Conservation (phyloP, 2,329 filamentous ascomycete species). For the Ilyonectria sp. region DNA sequence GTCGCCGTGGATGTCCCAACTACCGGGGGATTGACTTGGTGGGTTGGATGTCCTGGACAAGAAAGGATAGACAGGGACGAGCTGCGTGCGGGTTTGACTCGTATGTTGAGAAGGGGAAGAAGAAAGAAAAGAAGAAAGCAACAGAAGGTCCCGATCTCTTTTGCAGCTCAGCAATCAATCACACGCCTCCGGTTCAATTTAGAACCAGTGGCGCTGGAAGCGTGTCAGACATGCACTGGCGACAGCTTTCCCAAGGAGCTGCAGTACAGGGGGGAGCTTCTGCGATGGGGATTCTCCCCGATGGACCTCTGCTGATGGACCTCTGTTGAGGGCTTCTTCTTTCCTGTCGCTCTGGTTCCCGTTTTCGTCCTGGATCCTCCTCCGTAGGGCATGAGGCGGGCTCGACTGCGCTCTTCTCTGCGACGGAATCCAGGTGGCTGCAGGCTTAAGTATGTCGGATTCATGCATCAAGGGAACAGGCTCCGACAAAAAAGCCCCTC, state of each 20-base stretch:
- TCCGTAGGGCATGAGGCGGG: neutral
- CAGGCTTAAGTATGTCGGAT: neutral
- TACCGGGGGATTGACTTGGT: neutral
- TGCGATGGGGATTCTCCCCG: neutral
- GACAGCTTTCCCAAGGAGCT: neutral
- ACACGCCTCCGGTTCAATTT: slow-evolving; percentile 5
- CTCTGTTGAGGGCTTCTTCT: too few relatives aligned
- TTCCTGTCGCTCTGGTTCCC: neutral
- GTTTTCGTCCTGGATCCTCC: slow-evolving; percentile 5
- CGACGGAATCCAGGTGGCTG: neutral
- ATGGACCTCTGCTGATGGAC: neutral
- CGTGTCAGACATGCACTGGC: slow-evolving; percentile 17
- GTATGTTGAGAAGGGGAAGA: neutral
- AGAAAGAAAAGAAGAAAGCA: slow-evolving; percentile 4
- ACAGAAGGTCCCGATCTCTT: slow-evolving; percentile 1
- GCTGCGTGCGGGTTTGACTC: neutral
- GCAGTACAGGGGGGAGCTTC: neutral
- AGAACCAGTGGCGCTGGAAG: neutral
- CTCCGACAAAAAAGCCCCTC: neutral
- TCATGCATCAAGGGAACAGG: neutral
- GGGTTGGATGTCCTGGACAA: neutral
- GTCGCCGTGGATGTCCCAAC: neutral
- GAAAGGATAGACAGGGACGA: neutral
- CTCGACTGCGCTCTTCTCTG: neutral
- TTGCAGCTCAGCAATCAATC: slow-evolving; percentile 1